phyloP scores from a whole-genome alignment of 345 rosid species.

The Geranium brycei region DNA sequence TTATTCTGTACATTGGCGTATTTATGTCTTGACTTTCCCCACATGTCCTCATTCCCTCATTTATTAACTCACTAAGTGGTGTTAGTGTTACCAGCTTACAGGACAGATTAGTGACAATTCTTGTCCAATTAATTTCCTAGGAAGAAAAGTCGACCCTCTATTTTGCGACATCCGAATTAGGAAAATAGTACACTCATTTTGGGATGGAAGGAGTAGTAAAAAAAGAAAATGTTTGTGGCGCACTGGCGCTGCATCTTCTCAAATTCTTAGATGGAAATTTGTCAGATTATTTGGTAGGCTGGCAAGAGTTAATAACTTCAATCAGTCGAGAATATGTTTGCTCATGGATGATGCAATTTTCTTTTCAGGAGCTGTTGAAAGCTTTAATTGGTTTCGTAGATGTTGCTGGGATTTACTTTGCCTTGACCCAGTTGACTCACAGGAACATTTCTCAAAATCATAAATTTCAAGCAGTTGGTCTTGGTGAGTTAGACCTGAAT shows the following conservation, averaged over 20 bases:
- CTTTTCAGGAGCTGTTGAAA: constrained; percentile 72
- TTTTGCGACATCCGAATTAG: no score
- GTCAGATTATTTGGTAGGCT: neutral
- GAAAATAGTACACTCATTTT: no score
- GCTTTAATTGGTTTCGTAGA: constrained; percentile 89
- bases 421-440: constrained; percentile 84
- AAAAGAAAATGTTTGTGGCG: neutral
- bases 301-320: neutral
- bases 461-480: constrained; percentile 95
- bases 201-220: no score
- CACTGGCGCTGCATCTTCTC: neutral
- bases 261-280: neutral
- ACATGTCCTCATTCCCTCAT: no score
- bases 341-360: neutral
- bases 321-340: neutral
- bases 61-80: no score
- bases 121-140: no score
- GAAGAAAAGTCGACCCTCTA: no score
- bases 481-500: no score
- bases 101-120: no score
- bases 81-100: no score
- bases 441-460: constrained; percentile 93
- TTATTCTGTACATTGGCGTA: no score
- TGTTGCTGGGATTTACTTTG: constrained; percentile 91
- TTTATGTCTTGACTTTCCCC: no score